phyloP scores from a whole-genome alignment of 495 filamentous ascomycete genomes.

The Staphylotrichum tortipilum region DNA sequence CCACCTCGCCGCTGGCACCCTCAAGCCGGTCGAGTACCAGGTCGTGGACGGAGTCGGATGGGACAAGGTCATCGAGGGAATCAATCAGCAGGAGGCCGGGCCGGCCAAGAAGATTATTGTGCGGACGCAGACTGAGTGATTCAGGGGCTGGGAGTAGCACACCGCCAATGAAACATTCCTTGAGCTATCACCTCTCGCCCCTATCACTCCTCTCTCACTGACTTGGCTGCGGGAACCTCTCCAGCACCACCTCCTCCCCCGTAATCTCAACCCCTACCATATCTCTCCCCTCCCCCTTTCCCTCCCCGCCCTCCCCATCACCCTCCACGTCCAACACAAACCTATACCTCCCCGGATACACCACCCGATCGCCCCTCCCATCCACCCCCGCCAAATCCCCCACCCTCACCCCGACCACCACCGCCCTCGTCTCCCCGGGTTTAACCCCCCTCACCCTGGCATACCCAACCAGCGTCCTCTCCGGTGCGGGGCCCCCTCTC shows the following conservation, averaged over 20 bases:
- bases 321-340: slow-evolving; percentile 50
- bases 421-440: slow-evolving; percentile 28
- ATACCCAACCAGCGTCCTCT: slow-evolving; percentile 53
- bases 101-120: slow-evolving; percentile 15
- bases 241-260: slow-evolving; percentile 35
- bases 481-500: slow-evolving; percentile 48
- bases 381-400: slow-evolving; percentile 39
- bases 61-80: slow-evolving; percentile 13
- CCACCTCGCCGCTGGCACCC: slow-evolving; percentile 9
- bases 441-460: slow-evolving; percentile 34
- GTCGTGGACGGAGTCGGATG: slow-evolving; percentile 11
- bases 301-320: background rate
- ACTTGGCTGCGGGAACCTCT: slow-evolving; percentile 34
- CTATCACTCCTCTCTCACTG: background rate
- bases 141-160: background rate
- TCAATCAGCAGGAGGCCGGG: slow-evolving; percentile 12
- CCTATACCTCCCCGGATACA: slow-evolving; percentile 57
- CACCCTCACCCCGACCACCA: slow-evolving; percentile 43
- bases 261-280: slow-evolving; percentile 31
- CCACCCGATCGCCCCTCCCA: slow-evolving; percentile 44
- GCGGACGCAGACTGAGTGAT: background rate
- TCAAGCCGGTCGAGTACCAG: slow-evolving; percentile 18
- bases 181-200: too few species aligned
- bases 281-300: slow-evolving; percentile 6
- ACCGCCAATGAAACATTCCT: too few species aligned